Base-by-base conservation (phyloP, 768 basidiomycete species). In the Mycena rosella region DNA sequence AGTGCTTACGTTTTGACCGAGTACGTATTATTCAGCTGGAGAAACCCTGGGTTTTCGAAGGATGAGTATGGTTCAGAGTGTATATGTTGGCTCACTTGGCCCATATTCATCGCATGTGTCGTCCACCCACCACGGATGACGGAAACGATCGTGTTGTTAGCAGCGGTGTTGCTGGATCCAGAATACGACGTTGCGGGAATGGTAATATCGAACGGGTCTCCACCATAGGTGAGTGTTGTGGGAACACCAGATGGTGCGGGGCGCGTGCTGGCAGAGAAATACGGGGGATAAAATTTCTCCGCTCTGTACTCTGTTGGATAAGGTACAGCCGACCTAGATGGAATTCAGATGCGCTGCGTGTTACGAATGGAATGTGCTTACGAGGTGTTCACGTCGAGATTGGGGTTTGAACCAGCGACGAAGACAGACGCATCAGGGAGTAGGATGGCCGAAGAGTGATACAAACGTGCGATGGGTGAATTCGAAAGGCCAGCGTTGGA, bases 381-480 rank as follows among this genome's bases (percentile, higher is more conserved):
- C n/a, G n/a, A n/a, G 27, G 81, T 68, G 72, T 91, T 90, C 65
- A 92, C 91, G 73, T 98, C 96, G 30, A 92, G 83, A 74, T 96
- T 97, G 1, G 96, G 96, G 81, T 98, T 98, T 36, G 94, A 96
- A 10, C 96, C 96, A 29, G 94, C 95, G 71, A 97, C 87, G 57
- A 98, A 78, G 42, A 99, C 90, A 3, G 93, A 93, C 2, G 88
- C 94, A 67, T 93, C 95, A 13, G 95, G 91, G 14, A 98, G 87
- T 24, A 98, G 87, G 26, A 96, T 86, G 9, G 95, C 96, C 0
- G 88, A 88, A 0, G 96, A 97, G 80, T 99, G 97, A 79, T 99
- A 99, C 74, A 99, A 78, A 55, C 96, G 86, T 44, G 96, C 84
- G 68, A 96, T 90, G 18, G 70, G 83, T 0, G 91, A 89, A 0